Percentiles rank a stretch among this genome's conserved stretches.
Conservation (phyloP, 2,329 filamentous ascomycete species). For the Aspergillus aculeatinus region DNA sequence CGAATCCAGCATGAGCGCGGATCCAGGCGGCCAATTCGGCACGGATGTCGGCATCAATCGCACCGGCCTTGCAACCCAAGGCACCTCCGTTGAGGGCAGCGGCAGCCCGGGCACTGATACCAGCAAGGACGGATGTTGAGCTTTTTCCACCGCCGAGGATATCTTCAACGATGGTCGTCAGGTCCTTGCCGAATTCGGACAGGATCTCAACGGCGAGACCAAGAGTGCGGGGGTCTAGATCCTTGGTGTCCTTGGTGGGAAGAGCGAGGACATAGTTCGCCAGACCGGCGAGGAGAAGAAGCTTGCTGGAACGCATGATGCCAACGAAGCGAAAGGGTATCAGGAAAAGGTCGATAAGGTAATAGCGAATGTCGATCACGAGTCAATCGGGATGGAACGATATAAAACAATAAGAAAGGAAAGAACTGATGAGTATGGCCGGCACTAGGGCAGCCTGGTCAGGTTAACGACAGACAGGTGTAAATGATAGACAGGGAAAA, state of each 20-base stretch:
- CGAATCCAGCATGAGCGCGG: slow-evolving; percentile 20
- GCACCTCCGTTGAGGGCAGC: slow-evolving; percentile 38
- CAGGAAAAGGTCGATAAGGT: slow-evolving; percentile 8
- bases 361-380: slow-evolving; percentile 15
- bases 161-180: slow-evolving; percentile 22
- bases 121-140: slow-evolving; percentile 25
- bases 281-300: slow-evolving; percentile 36
- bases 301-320: slow-evolving; percentile 27
- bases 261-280: slow-evolving; percentile 33
- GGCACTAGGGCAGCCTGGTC: slow-evolving; percentile 22
- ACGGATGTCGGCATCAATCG: slow-evolving; percentile 29
- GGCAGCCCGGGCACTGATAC: slow-evolving; percentile 34
- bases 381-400: slow-evolving; percentile 7
- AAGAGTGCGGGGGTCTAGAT: slow-evolving; percentile 30
- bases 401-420: slow-evolving; percentile 16
- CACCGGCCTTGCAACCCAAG: slow-evolving; percentile 33
- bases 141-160: slow-evolving; percentile 25
- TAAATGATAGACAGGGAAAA: slow-evolving; percentile 22
- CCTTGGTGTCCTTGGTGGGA: slow-evolving; percentile 31
- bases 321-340: slow-evolving; percentile 21
- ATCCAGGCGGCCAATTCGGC: slow-evolving; percentile 33
- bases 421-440: slow-evolving; percentile 19
- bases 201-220: slow-evolving; percentile 20
- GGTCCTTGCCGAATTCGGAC: slow-evolving; percentile 20
- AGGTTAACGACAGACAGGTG: slow-evolving; percentile 36